Evolutionary conservation across 2,329 filamentous ascomycete species (phyloP).

Genomic region (Aureobasidium vineae): DNA sequence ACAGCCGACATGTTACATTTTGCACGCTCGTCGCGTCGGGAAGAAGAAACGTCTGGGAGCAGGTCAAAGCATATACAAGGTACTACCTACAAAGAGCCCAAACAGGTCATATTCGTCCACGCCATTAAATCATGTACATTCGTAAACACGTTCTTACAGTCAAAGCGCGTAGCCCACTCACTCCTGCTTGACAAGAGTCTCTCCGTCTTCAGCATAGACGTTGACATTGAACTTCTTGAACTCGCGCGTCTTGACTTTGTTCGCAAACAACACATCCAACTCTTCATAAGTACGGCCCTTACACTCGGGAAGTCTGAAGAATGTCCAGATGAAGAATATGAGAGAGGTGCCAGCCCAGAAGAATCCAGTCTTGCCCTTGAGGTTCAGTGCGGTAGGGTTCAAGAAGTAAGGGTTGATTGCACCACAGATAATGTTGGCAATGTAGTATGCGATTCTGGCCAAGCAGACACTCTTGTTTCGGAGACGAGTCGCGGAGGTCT

Average conservation of each 20-base stretch:
- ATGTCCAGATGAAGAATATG: constrained; percentile 41
- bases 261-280: constrained; percentile 46
- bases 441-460: constrained; percentile 43
- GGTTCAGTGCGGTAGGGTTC: constrained; percentile 44
- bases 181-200: constrained; percentile 19
- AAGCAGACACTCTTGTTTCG: constrained; percentile 42
- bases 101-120: not conserved
- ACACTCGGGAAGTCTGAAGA: constrained; percentile 44
- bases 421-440: constrained; percentile 43
- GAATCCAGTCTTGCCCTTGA: constrained; percentile 45
- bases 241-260: constrained; percentile 38
- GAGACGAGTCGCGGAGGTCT: constrained; percentile 42
- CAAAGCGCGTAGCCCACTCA: not conserved
- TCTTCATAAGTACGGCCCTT: constrained; percentile 45
- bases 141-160: not conserved
- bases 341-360: constrained; percentile 42
- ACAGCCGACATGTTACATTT: too few species aligned
- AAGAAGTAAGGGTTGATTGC: constrained; percentile 45
- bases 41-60: not conserved
- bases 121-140: not conserved
- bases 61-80: not conserved
- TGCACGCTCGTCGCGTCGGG: too few species aligned
- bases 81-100: not conserved
- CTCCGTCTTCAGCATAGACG: constrained; percentile 8
- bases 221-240: constrained; percentile 32